Conservation (phyloP, 2,329 filamentous ascomycete genomes). For the Fusarium algeriense region DNA sequence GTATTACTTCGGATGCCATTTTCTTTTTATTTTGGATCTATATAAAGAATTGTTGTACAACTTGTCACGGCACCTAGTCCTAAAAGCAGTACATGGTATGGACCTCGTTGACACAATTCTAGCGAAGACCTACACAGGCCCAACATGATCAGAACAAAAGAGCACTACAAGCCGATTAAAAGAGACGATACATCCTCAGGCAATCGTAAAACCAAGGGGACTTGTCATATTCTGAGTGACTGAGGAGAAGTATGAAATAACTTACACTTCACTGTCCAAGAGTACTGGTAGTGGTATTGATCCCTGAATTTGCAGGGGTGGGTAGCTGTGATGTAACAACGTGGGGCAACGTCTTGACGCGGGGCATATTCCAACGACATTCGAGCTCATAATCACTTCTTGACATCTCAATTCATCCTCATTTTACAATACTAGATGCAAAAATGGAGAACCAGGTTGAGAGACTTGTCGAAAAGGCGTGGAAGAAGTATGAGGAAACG, state of each 20-base stretch:
- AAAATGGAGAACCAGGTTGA: constrained; percentile 82
- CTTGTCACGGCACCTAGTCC: not conserved
- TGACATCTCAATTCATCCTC: not conserved
- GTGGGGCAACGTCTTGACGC: constrained; percentile 41
- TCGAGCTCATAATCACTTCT: not conserved
- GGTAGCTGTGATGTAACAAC: constrained; percentile 44
- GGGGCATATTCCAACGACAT: constrained; percentile 35
- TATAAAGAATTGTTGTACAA: not conserved
- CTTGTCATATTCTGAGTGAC: not conserved
- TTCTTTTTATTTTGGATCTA: too few species aligned
- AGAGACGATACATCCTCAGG: too few species aligned
- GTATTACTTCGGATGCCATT: not conserved
- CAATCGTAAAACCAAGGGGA: too few species aligned
- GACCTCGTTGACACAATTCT: not conserved
- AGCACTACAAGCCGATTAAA: too few species aligned
- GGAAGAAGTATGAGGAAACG: constrained; percentile 69
- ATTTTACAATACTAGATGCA: not conserved
- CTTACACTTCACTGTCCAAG: not conserved
- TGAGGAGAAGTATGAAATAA: not conserved
- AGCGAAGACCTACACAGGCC: too few species aligned
- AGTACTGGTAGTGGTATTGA: not conserved
- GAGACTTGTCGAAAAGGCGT: constrained; percentile 77
- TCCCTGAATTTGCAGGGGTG: constrained; percentile 10
- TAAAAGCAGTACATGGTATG: not conserved
- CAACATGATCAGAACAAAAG: too few species aligned